These are phyloP conservation scores for Pseudogymnoascus sp. DNA, from an alignment of 2,329 filamentous ascomycete species.

Conservation along the genomic window DNA sequence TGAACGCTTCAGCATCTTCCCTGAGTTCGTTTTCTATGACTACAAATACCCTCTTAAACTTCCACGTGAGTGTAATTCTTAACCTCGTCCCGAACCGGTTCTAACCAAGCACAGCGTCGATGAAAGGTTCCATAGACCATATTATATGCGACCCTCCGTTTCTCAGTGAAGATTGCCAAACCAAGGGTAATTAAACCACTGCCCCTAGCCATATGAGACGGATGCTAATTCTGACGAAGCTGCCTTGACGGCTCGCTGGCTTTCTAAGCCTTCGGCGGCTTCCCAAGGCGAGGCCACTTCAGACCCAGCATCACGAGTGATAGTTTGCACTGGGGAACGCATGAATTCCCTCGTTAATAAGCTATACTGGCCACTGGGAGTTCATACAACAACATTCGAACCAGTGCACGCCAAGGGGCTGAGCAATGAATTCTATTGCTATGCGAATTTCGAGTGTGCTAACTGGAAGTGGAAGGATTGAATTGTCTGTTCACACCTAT, in stretches of 20 bases:
- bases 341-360: slow-evolving; percentile 58
- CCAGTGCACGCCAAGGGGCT: slow-evolving; percentile 63
- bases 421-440: slow-evolving; percentile 75
- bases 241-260: slow-evolving; percentile 67
- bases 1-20: slow-evolving; percentile 63
- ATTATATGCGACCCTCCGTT: slow-evolving; percentile 75
- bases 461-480: slow-evolving; percentile 37
- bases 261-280: slow-evolving; percentile 40
- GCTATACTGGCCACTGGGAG: slow-evolving; percentile 57
- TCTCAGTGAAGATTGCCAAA: slow-evolving; percentile 71
- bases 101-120: slow-evolving; percentile 30
- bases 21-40: slow-evolving; percentile 69
- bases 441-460: slow-evolving; percentile 65
- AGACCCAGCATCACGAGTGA: slow-evolving; percentile 31
- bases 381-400: slow-evolving; percentile 59
- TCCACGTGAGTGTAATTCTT: slow-evolving; percentile 36
- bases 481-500: background rate
- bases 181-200: slow-evolving; percentile 47
- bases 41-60: slow-evolving; percentile 61
- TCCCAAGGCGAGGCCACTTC: background rate
- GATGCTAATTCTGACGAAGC: slow-evolving; percentile 35
- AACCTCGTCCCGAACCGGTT: background rate
- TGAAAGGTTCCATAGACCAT: slow-evolving; percentile 59
- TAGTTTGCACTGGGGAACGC: slow-evolving; percentile 70
- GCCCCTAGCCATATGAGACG: background rate